phyloP scores from a whole-genome alignment of 169 alveolate genomes.

The Eimeria brunetti region DNA sequence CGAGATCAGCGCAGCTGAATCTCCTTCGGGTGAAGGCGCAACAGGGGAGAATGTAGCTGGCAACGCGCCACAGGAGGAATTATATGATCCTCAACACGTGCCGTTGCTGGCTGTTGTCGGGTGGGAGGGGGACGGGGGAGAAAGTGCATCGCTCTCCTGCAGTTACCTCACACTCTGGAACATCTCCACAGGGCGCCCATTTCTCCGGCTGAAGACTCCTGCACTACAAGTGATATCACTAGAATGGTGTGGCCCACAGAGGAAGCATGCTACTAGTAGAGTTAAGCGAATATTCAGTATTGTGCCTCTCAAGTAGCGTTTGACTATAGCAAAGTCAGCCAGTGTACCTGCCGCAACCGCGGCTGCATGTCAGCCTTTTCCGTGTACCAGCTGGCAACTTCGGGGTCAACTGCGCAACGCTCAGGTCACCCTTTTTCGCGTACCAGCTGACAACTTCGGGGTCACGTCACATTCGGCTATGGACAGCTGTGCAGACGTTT shows the following conservation, averaged over 20 bases:
- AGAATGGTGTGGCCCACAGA: conserved; percentile 15
- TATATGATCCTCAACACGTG: conserved; percentile 30
- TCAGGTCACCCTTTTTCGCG: conserved; percentile 57
- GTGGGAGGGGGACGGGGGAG: conserved; percentile 70
- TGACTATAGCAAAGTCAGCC: not conserved
- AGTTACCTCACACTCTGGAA: conserved; percentile 67
- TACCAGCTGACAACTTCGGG: conserved; percentile 61
- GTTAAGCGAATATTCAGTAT: not conserved
- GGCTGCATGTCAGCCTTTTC: not conserved
- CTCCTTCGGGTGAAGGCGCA: not conserved
- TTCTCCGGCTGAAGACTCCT: conserved; percentile 42
- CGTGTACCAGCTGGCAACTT: conserved; percentile 42
- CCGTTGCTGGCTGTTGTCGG: conserved; percentile 71
- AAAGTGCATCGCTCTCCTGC: conserved; percentile 40
- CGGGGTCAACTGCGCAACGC: conserved; percentile 8
- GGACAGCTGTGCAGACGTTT: conserved; percentile 67
- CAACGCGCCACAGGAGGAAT: not conserved
- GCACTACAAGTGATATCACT: conserved; percentile 51
- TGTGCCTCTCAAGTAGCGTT: not conserved
- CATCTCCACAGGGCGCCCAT: conserved; percentile 17
- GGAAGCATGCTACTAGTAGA: not conserved
- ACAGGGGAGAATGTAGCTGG: not conserved
- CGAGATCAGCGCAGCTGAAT: not conserved
- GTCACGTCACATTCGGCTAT: conserved; percentile 45
- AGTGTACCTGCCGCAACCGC: not conserved